phyloP scores from a whole-genome alignment of 108 stramenopile species.

The Cyclotella kingstonii region DNA sequence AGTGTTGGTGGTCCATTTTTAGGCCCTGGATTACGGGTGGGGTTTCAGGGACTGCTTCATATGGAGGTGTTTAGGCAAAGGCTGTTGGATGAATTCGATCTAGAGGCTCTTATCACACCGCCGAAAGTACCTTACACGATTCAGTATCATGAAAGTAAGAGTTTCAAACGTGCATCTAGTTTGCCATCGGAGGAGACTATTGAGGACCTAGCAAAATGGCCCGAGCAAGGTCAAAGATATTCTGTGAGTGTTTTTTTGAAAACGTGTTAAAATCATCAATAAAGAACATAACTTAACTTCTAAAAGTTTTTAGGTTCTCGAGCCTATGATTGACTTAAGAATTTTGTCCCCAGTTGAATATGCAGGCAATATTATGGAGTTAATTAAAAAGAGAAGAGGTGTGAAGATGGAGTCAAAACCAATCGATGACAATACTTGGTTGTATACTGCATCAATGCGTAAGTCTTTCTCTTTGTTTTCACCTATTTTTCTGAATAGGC shows the following conservation, averaged over 20 bases:
- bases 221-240: constrained; percentile 42
- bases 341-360: constrained; percentile 82
- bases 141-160: constrained; percentile 77
- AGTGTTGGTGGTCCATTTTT: constrained; percentile 79
- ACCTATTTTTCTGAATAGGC: background rate
- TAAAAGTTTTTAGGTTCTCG: constrained; percentile 20
- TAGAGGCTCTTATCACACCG: constrained; percentile 95
- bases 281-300: background rate
- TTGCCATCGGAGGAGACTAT: constrained; percentile 78
- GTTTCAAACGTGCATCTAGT: constrained; percentile 68
- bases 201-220: constrained; percentile 79
- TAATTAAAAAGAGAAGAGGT: constrained; percentile 79
- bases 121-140: constrained; percentile 95
- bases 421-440: constrained; percentile 83
- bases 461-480: background rate
- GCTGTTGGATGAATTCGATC: constrained; percentile 91
- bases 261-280: background rate
- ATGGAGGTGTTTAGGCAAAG: constrained; percentile 98
- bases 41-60: constrained; percentile 97
- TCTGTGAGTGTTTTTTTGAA: background rate
- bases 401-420: constrained; percentile 64
- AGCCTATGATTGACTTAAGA: constrained; percentile 78
- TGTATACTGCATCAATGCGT: constrained; percentile 75
- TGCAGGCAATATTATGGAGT: constrained; percentile 85
- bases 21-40: constrained; percentile 92